Evolutionary conservation across 345 rosid genomes (phyloP).

Genomic region (Eucalyptus curtisii): DNA sequence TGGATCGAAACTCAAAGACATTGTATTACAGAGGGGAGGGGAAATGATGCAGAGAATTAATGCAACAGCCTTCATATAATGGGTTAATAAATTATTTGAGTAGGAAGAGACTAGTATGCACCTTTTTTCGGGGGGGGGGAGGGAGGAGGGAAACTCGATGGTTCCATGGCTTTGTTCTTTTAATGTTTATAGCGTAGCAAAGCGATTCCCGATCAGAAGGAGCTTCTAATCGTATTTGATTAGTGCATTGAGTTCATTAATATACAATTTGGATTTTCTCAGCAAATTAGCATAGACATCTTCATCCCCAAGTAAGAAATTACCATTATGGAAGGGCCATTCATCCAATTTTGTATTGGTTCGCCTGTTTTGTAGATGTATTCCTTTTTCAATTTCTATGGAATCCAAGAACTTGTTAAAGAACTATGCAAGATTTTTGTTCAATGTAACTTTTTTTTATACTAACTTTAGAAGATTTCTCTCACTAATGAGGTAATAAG

Average conservation of each 20-base stretch:
- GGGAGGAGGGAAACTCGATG: neutral
- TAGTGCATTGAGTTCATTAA: neutral
- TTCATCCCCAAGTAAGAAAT: neutral
- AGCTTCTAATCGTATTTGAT: neutral
- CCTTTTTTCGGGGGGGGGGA: neutral
- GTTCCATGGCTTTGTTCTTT: neutral
- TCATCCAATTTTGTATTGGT: neutral
- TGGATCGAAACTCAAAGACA: neutral
- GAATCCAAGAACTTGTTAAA: neutral
- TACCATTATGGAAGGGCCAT: neutral
- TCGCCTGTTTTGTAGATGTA: neutral
- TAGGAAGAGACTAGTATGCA: neutral
- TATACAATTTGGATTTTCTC: neutral
- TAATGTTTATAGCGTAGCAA: neutral
- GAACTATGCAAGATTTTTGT: neutral
- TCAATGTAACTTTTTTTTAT: neutral
- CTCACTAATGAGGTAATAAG: neutral
- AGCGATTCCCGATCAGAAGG: neutral
- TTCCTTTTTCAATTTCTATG: neutral
- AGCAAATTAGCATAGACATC: neutral
- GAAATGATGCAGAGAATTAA: neutral
- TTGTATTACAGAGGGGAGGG: neutral
- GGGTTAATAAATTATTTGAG: neutral
- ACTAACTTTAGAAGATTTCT: neutral
- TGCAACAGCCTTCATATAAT: neutral